phyloP scores from a whole-genome alignment of 768 basidiomycete genomes.

The Rhodotorula sphaerocarpa region DNA sequence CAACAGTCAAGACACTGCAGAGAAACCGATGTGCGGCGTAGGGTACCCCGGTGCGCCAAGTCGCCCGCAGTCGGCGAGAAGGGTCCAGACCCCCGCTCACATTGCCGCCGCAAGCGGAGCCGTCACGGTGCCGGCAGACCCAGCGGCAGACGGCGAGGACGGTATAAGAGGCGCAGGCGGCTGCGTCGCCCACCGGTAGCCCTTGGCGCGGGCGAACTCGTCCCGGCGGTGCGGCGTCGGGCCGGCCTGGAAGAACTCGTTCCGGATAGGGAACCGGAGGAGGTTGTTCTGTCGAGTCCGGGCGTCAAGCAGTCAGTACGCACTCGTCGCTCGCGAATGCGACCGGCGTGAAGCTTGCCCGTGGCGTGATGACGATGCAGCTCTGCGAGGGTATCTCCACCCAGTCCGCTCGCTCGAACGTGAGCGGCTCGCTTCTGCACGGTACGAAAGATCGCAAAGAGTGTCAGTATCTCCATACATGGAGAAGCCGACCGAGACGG shows the following conservation, averaged over 20 bases:
- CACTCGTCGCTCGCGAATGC: too few relatives aligned
- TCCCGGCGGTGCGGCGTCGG: constrained; percentile 17
- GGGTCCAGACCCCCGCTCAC: too few relatives aligned
- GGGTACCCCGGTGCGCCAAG: too few relatives aligned
- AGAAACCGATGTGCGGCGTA: too few relatives aligned
- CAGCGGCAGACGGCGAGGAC: too few relatives aligned
- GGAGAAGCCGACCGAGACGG: too few relatives aligned
- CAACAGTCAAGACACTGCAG: too few relatives aligned
- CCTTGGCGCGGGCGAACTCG: constrained; percentile 27
- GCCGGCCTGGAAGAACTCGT: constrained; percentile 75
- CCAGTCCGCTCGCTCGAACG: constrained; percentile 94
- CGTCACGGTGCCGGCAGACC: too few relatives aligned
- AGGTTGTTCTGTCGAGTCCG: constrained; percentile 53
- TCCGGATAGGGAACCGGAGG: constrained; percentile 84
- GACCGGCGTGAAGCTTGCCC: constrained; percentile 50
- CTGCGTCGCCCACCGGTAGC: constrained; percentile 23
- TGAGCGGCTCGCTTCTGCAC: constrained; percentile 69
- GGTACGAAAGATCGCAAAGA: constrained; percentile 39
- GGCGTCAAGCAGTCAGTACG: too few relatives aligned
- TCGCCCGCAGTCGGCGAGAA: too few relatives aligned
- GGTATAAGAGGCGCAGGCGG: too few relatives aligned
- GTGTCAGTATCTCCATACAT: background rate
- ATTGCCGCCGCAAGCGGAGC: too few relatives aligned
- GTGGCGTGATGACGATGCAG: constrained; percentile 88
- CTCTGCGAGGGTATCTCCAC: constrained; percentile 97